phyloP scores from a whole-genome alignment of 768 basidiomycete species.

The Stropharia rugosoannulata region DNA sequence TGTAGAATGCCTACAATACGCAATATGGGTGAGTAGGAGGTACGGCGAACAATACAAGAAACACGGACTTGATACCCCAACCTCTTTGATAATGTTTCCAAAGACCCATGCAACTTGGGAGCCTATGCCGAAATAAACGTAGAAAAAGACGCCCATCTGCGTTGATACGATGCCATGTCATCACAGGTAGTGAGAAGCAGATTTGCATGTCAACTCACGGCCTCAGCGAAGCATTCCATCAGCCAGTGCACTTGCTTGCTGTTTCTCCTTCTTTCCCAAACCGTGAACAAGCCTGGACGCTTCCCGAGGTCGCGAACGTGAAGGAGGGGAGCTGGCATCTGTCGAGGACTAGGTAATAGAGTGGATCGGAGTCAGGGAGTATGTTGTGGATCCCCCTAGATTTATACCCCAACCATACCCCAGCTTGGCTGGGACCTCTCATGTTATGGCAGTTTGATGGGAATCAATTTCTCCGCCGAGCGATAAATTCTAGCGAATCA shows the following conservation, averaged over 20 bases:
- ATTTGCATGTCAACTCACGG: constrained; percentile 32
- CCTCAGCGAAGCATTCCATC: constrained; percentile 61
- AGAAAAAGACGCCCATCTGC: constrained; percentile 63
- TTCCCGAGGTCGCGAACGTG: constrained; percentile 41
- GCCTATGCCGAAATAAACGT: constrained; percentile 56
- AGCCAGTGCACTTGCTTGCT: constrained; percentile 45
- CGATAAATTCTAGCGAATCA: constrained; percentile 3
- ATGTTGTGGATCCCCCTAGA: not conserved
- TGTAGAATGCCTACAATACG: constrained; percentile 46
- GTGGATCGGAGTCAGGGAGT: not conserved
- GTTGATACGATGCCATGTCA: constrained; percentile 5
- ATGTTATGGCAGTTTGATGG: constrained; percentile 9
- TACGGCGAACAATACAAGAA: not conserved
- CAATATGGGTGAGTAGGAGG: not conserved
- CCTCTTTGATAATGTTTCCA: constrained; percentile 40
- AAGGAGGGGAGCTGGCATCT: constrained; percentile 25
- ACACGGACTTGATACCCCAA: constrained; percentile 50
- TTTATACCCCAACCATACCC: not conserved
- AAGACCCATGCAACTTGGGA: constrained; percentile 49
- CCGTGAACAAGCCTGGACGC: constrained; percentile 36
- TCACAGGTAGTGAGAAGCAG: not conserved
- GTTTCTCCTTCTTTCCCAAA: constrained; percentile 53
- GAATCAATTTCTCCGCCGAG: constrained; percentile 16
- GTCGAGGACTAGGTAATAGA: constrained; percentile 3
- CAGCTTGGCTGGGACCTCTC: constrained; percentile 1